phyloP scores from a whole-genome alignment of 2,329 filamentous ascomycete genomes.

The Alternaria brassicae region DNA sequence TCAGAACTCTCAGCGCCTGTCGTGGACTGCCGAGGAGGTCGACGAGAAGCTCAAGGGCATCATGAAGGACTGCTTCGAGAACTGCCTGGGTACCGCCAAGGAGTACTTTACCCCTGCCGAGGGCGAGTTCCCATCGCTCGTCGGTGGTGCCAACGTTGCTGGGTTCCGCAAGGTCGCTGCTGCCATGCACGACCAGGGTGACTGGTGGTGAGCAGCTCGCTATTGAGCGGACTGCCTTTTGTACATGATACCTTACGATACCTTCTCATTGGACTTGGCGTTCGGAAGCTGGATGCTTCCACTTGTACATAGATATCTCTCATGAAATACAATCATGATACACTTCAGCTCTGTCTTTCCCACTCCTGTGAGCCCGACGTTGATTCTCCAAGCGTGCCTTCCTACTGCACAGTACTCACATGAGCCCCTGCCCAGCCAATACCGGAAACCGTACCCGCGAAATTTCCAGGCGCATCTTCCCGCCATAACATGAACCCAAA shows the following conservation, averaged over 20 bases:
- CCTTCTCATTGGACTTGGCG: constrained; percentile 26
- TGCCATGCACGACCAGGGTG: constrained; percentile 95
- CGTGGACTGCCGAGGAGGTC: constrained; percentile 89
- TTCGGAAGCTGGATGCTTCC: constrained; percentile 17
- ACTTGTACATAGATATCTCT: constrained; percentile 32
- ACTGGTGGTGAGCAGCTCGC: constrained; percentile 71
- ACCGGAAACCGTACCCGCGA: not conserved
- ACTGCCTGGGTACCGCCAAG: constrained; percentile 86
- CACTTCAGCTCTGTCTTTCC: not conserved
- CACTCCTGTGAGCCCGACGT: not conserved
- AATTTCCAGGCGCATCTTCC: not conserved
- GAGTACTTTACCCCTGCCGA: constrained; percentile 81
- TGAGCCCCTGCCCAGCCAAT: not conserved
- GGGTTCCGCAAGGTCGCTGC: constrained; percentile 95
- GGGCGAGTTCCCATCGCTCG: constrained; percentile 85
- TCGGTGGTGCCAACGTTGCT: constrained; percentile 95
- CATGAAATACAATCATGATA: constrained; percentile 23
- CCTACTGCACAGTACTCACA: not conserved
- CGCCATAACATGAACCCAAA: not conserved
- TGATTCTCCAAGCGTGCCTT: not conserved
- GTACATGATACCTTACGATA: constrained; percentile 39
- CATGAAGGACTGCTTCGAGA: constrained; percentile 93
- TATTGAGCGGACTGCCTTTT: constrained; percentile 19
- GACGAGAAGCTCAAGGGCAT: constrained; percentile 89
- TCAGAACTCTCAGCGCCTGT: constrained; percentile 88